phyloP scores from a whole-genome alignment of 371 early-diverging fungal species.

The Syncephalastrum contaminatum region DNA sequence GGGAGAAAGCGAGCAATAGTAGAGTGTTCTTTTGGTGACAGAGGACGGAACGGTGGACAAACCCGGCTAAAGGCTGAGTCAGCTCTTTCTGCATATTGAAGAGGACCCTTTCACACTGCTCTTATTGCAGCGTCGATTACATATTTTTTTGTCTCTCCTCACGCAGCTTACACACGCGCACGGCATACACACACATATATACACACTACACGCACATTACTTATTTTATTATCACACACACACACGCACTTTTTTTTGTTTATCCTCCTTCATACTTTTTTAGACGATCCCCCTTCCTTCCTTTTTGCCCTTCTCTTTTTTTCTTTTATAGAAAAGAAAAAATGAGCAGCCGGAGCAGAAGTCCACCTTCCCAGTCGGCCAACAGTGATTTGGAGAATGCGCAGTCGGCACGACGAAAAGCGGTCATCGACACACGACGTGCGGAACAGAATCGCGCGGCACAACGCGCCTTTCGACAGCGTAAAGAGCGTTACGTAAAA shows the following conservation, averaged over 20 bases:
- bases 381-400: too few species aligned
- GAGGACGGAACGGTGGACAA: too few species aligned
- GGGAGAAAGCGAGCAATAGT: too few species aligned
- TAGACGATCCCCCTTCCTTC: background rate
- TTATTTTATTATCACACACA: background rate
- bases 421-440: slow-evolving; percentile 17
- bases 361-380: too few species aligned
- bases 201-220: background rate
- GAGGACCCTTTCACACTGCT: too few species aligned
- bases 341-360: too few species aligned
- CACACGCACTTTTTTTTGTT: slow-evolving; percentile 1
- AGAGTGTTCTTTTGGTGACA: background rate
- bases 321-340: background rate
- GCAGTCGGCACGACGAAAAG: slow-evolving; percentile 9
- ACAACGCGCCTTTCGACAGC: slow-evolving; percentile 70
- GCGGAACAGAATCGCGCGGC: slow-evolving; percentile 64
- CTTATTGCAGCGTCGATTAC: too few species aligned
- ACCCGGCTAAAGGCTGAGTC: too few species aligned
- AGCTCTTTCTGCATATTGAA: too few species aligned
- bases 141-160: too few species aligned
- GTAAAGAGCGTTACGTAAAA: slow-evolving; percentile 64
- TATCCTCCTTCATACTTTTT: background rate
- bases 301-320: background rate
- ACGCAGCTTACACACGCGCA: too few species aligned
- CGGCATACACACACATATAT: too few species aligned